A percentile compares a stretch with the other conserved stretches of the same genome.
Evolutionary conservation across 2,329 filamentous ascomycete species (phyloP).

Genomic region (Sarocladiaceae sp.): DNA sequence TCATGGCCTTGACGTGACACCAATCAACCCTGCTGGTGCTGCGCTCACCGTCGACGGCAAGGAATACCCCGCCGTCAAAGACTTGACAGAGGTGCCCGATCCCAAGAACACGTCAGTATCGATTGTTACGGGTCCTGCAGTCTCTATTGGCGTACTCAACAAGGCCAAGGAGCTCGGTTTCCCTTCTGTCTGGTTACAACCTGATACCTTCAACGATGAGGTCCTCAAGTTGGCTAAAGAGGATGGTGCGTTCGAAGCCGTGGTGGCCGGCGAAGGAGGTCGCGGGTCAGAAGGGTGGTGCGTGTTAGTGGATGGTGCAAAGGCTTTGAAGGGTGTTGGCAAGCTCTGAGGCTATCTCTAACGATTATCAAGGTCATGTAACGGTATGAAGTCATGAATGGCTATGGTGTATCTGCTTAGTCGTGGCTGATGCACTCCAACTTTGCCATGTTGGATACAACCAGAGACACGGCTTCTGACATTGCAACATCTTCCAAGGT

Average conservation of each 20-base stretch:
- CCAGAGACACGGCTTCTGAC: too few relatives aligned
- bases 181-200: conserved; percentile 81
- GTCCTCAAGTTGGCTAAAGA: conserved; percentile 64
- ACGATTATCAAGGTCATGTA: neutral
- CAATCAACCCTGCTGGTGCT: conserved; percentile 72
- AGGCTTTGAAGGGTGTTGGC: conserved; percentile 51
- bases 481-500: too few relatives aligned
- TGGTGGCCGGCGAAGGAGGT: conserved; percentile 59
- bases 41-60: conserved; percentile 57
- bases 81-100: conserved; percentile 59
- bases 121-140: conserved; percentile 79
- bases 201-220: conserved; percentile 77
- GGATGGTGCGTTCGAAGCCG: conserved; percentile 61
- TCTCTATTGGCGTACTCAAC: conserved; percentile 69
- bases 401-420: too few relatives aligned
- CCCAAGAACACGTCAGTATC: conserved; percentile 72
- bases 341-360: conserved; percentile 35
- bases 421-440: too few relatives aligned
- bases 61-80: conserved; percentile 60
- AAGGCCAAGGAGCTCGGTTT: conserved; percentile 74
- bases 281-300: conserved; percentile 76
- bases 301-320: conserved; percentile 78
- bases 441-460: too few relatives aligned
- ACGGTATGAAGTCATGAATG: neutral
- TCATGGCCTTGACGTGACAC: conserved; percentile 71